A percentile compares a stretch with the other conserved stretches of the same genome.
Evolutionary conservation across 495 filamentous ascomycete genomes (phyloP).

Genomic region (Tetracladium marchalianum): DNA sequence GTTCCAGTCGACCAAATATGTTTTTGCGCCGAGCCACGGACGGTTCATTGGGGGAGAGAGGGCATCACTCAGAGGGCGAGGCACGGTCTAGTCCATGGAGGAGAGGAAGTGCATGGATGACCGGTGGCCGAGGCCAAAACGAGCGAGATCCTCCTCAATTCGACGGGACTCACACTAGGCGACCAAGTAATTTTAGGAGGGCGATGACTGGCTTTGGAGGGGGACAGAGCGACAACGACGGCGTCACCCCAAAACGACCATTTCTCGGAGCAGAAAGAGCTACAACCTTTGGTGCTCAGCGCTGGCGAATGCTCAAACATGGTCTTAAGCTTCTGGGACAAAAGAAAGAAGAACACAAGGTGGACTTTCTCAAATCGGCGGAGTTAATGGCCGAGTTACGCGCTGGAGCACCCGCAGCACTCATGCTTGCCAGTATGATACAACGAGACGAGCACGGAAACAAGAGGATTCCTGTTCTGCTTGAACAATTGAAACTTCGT

Average conservation of each 20-base stretch:
- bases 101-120: constrained; percentile 42
- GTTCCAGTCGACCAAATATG: constrained; percentile 36
- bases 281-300: constrained; percentile 69
- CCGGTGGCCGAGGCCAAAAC: constrained; percentile 41
- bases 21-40: constrained; percentile 66
- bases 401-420: constrained; percentile 79
- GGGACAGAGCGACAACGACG: constrained; percentile 41
- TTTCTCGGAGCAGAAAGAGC: constrained; percentile 53
- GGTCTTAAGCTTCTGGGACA: constrained; percentile 74
- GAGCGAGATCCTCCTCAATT: constrained; percentile 17
- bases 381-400: constrained; percentile 93
- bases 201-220: constrained; percentile 57
- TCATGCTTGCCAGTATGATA: constrained; percentile 94
- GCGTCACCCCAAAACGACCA: constrained; percentile 34
- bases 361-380: constrained; percentile 91
- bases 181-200: constrained; percentile 63
- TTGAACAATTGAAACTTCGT: constrained; percentile 88
- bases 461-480: constrained; percentile 83
- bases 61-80: constrained; percentile 81
- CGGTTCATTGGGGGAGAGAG: constrained; percentile 50
- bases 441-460: constrained; percentile 95
- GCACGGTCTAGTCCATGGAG: constrained; percentile 57
- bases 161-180: constrained; percentile 37
- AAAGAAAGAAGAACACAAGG: constrained; percentile 68
- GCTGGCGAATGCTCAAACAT: constrained; percentile 81